Evolutionary conservation across 2,329 filamentous ascomycete genomes (phyloP).

Genomic region (Verticillium nonalfalfae): DNA sequence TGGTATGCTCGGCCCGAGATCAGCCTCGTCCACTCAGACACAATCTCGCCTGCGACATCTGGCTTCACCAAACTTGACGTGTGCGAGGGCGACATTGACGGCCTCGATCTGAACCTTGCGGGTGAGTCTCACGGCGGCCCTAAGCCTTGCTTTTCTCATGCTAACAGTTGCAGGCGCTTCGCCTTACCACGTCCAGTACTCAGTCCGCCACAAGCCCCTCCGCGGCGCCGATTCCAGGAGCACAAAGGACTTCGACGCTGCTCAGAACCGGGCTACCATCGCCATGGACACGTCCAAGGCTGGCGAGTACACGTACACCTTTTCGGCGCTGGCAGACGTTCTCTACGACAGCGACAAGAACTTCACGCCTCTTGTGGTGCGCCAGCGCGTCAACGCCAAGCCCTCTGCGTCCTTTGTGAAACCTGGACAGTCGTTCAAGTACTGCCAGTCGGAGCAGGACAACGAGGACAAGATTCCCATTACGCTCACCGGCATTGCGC

Average conservation of each 20-base stretch:
- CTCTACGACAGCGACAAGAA: slow-evolving; percentile 73
- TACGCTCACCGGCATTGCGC: slow-evolving; percentile 72
- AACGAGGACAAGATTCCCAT: slow-evolving; percentile 86
- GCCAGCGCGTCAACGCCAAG: slow-evolving; percentile 78
- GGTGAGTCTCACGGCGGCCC: slow-evolving; percentile 42
- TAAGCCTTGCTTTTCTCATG: background rate
- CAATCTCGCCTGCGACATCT: slow-evolving; percentile 43
- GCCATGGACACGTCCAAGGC: slow-evolving; percentile 80
- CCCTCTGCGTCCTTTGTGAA: slow-evolving; percentile 77
- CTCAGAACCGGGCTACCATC: slow-evolving; percentile 69
- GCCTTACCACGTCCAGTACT: slow-evolving; percentile 79
- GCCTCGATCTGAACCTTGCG: slow-evolving; percentile 72
- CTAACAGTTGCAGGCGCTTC: slow-evolving; percentile 54
- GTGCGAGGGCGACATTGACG: slow-evolving; percentile 91
- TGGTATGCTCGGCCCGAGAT: slow-evolving; percentile 81
- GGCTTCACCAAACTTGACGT: slow-evolving; percentile 71
- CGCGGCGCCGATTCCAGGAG: slow-evolving; percentile 59
- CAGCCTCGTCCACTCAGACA: slow-evolving; percentile 57
- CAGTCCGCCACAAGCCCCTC: slow-evolving; percentile 65
- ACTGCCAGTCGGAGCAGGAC: slow-evolving; percentile 78
- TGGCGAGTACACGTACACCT: slow-evolving; percentile 80
- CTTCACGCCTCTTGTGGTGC: slow-evolving; percentile 61
- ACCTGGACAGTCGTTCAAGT: slow-evolving; percentile 90
- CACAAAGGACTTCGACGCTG: slow-evolving; percentile 69
- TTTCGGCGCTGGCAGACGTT: slow-evolving; percentile 74